Evolutionary conservation across 176 grass and related monocot genomes (phyloP), one percentile per base, ranked within the genome.

Genomic region (Bolboschoenus planiculmis): DNA sequence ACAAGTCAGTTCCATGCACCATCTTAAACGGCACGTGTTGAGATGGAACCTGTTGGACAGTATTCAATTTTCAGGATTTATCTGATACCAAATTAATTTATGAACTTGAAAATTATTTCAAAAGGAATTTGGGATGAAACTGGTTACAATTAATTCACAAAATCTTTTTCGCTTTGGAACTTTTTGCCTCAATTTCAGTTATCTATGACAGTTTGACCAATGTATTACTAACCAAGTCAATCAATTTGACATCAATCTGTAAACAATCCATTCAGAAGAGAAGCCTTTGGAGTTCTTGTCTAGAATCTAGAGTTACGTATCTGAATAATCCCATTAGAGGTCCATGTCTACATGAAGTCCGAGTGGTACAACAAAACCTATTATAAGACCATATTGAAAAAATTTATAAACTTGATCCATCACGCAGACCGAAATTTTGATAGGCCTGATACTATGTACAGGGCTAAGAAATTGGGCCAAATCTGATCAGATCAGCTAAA

Each of bases 11-110:
- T 44, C 83, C 81, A 72, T 88, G 88, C 4, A 24, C 26, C 81
- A 84, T 65, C 13, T 35, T 75, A 70, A 93, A 90, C 36, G 88
- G 88, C 48, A 83, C 83, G 23, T 84, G 43, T 79, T 83, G 48
- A 3, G 36, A 42, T 46, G 30, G 26, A 24, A 6, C 50, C 35
- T 48, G 71, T 55, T 80, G 26, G 7, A 24, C 33, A 59, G n/a
- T n/a, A n/a, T n/a, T n/a, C n/a, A n/a, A n/a, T 58, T 36, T 36
- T 9, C 13, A 34, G 13, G 33, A 59, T 58, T 20, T 23, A 74
- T 10, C 70, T 24, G 36, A 26, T 71, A 42, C 10, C 20, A 35
- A 44, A 47, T 26, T 42, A 46, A 27, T 44, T 74, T 10, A 30
- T 13, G 30, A 27, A 47, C 70, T 27, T 30, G 10, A 16, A 29